These are phyloP conservation scores for Balamuthia mandrillaris DNA, from an alignment of 208 protist species.

Conservation along the genomic window DNA sequence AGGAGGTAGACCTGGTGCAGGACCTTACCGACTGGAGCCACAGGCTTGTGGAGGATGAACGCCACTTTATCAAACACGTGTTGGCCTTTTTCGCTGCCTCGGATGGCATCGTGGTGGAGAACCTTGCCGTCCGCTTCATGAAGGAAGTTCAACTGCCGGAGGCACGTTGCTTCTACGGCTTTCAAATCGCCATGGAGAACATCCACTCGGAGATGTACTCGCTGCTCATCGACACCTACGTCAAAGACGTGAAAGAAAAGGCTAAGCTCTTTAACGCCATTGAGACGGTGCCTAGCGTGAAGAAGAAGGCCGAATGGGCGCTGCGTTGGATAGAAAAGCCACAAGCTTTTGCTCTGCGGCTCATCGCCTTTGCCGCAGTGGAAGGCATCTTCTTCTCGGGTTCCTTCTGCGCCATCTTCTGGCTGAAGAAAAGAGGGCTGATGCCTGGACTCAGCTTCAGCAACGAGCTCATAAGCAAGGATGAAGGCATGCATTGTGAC, in stretches of 20 bases:
- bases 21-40: constrained; percentile 95
- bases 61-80: constrained; percentile 97
- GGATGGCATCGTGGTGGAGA: constrained; percentile 98
- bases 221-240: constrained; percentile 93
- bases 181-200: constrained; percentile 98
- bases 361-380: constrained; percentile 96
- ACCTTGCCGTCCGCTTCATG: constrained; percentile 93
- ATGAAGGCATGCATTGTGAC: constrained; percentile 98
- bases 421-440: constrained; percentile 98
- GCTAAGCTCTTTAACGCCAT: constrained; percentile 91
- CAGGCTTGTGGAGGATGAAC: constrained; percentile 89
- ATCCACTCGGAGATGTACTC: constrained; percentile 88
- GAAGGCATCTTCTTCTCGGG: constrained; percentile 99
- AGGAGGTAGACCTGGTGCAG: constrained; percentile 94
- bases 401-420: constrained; percentile 98
- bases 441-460: constrained; percentile 98
- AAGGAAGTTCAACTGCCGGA: constrained; percentile 95
- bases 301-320: constrained; percentile 97
- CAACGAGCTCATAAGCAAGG: constrained; percentile 98
- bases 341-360: constrained; percentile 89
- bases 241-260: constrained; percentile 89
- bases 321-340: constrained; percentile 83
- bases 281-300: constrained; percentile 90
- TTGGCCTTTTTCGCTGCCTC: constrained; percentile 97
- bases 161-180: constrained; percentile 96